Base-by-base conservation (phyloP, 805 yeast species). In the Pichia rugopelliculosa region DNA sequence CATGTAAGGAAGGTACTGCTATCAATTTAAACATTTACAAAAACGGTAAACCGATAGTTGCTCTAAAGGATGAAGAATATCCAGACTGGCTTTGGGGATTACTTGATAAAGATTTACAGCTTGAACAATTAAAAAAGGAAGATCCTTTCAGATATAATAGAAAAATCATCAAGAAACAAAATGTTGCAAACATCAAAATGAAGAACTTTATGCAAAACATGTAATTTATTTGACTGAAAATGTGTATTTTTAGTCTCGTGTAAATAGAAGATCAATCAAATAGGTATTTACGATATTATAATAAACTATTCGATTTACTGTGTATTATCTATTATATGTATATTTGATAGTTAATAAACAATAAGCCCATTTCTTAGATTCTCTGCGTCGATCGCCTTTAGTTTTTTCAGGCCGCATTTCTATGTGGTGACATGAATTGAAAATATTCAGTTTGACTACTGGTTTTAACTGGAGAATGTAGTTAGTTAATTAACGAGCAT, bases 81-180 rank as follows among this genome's bases (percentile, higher is more conserved):
- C 99, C 99, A 6, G 86, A 76, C 40, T 91, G 99, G 99, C 73
- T 91, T 45, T 93, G 98, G 98, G 78, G 75, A 6, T 71, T 87
- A 42, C 74, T 89, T 27, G 95, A 90, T 64, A 70, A 76, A 44
- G 76, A 76, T 36, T 76, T 76, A n/a, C 81, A 78, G 59, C 70
- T 73, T 48, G 75, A 71, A 24, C 71, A 75, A 54, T 71, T 84
- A 36, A 80, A 76, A 44, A 44, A 59, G 10, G 72, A 71, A 22
- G 78, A 78, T 48, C 87, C 87, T 37, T 72, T 82, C 44, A 76
- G 75, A 68, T 73, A 73, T 54, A 86, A 91, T 65, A 78, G 84
- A 61, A 85, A 77, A 61, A 76, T 79, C 59, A 71, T 88, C 57
- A 77, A 90, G 60, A 75, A 76, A 58, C 75, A 73, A 47, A 87